Conservation (phyloP, 371 early-diverging fungal genomes). For the Mortierella sp. region DNA sequence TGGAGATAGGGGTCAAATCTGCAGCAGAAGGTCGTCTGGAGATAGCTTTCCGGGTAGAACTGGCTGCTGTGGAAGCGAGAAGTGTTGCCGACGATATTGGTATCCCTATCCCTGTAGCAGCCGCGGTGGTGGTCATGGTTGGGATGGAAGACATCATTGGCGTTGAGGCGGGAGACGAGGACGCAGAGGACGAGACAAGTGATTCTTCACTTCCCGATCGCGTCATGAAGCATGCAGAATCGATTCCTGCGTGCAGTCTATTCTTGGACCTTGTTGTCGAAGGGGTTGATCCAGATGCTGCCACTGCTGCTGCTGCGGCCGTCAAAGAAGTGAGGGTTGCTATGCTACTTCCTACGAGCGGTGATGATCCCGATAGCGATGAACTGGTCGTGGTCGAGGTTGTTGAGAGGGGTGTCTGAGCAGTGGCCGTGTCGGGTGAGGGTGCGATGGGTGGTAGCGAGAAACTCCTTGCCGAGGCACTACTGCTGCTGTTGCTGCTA, state of each 20-base stretch:
- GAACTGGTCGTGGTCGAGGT: not conserved
- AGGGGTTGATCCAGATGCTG: not conserved
- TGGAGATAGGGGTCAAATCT: not conserved
- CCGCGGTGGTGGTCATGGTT: not conserved
- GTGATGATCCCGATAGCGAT: not conserved
- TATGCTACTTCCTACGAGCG: not conserved
- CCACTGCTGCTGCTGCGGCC: not conserved
- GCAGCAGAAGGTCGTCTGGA: constrained; percentile 14
- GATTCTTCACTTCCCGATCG: constrained; percentile 37
- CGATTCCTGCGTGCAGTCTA: constrained; percentile 29
- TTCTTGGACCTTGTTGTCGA: constrained; percentile 24
- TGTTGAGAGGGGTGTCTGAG: constrained; percentile 12
- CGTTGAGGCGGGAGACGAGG: constrained; percentile 18
- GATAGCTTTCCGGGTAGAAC: constrained; percentile 13
- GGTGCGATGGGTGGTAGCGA: constrained; percentile 31
- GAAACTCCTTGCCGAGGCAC: not conserved
- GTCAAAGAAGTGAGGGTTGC: constrained; percentile 3
- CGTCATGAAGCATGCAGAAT: constrained; percentile 48
- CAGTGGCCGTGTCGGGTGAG: constrained; percentile 6
- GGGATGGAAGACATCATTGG: not conserved
- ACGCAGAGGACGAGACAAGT: constrained; percentile 11
- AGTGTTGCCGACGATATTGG: not conserved
- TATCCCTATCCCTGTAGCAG: constrained; percentile 1
- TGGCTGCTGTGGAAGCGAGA: not conserved
- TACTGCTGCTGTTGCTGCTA: not conserved